Evolutionary conservation across 2,329 filamentous ascomycete genomes (phyloP).

Genomic region (Botrytis tulipae): DNA sequence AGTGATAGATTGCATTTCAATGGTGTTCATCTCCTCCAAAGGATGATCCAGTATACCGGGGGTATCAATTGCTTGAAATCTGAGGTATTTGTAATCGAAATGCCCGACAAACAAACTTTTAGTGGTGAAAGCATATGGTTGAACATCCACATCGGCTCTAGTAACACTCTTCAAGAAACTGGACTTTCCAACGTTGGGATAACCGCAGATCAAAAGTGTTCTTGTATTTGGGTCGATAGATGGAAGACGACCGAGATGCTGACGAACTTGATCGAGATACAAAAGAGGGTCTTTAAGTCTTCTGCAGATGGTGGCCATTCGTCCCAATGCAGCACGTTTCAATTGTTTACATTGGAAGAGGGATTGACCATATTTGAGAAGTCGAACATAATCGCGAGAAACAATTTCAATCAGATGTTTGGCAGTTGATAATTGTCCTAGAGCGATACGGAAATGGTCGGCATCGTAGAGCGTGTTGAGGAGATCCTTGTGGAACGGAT

Average conservation of each 20-base stretch:
- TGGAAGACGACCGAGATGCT: conserved; percentile 94
- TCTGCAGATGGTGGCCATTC: conserved; percentile 97
- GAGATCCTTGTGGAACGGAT: conserved; percentile 81
- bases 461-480: conserved; percentile 99
- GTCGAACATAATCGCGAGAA: conserved; percentile 89
- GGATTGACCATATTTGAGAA: conserved; percentile 94
- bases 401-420: conserved; percentile 97
- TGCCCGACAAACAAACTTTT: conserved; percentile 97
- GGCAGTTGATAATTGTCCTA: conserved; percentile 92
- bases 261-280: conserved; percentile 94
- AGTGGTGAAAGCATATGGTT: conserved; percentile 98
- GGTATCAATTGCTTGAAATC: conserved; percentile 93
- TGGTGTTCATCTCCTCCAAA: conserved; percentile 99
- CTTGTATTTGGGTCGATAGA: conserved; percentile 98
- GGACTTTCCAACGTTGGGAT: conserved; percentile 96
- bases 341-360: conserved; percentile 99
- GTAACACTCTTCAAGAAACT: conserved; percentile 92
- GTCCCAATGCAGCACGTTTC: conserved; percentile 91
- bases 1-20: conserved; percentile 98
- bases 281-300: conserved; percentile 90
- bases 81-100: conserved; percentile 93
- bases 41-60: conserved; percentile 98
- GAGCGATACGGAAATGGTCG: conserved; percentile 95
- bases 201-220: conserved; percentile 93
- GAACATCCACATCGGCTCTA: conserved; percentile 91